Conservation (phyloP, 306 rosid genomes). For the Vigna unguiculata region DNA sequence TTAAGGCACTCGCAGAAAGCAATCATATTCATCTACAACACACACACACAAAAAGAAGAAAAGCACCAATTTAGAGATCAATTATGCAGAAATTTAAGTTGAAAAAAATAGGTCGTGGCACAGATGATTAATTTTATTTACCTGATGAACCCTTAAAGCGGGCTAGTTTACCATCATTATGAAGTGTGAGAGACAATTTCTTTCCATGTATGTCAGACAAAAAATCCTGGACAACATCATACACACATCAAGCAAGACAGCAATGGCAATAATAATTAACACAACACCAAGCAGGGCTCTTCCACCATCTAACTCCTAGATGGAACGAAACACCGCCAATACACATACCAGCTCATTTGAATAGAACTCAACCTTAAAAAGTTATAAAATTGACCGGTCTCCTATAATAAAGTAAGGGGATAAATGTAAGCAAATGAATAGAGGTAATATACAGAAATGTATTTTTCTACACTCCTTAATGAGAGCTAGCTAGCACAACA, state of each 20-base stretch:
- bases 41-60: too few relatives aligned
- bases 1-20: conserved; percentile 8
- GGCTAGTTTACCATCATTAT: conserved; percentile 60
- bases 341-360: conserved; percentile 9
- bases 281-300: neutral
- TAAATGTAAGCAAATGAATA: neutral
- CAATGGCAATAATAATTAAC: neutral
- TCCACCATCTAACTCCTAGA: conserved; percentile 1
- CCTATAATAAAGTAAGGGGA: neutral
- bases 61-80: too few relatives aligned
- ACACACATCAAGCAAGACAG: neutral
- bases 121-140: conserved; percentile 45
- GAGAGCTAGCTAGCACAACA: neutral
- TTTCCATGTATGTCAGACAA: conserved; percentile 69
- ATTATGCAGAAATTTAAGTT: neutral
- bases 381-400: neutral
- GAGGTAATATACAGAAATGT: neutral
- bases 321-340: neutral
- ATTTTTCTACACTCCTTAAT: neutral
- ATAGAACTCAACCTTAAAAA: conserved; percentile 20
- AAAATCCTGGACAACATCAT: conserved; percentile 33
- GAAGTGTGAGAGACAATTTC: conserved; percentile 63
- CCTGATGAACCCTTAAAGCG: conserved; percentile 70
- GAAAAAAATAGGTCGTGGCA: conserved; percentile 20
- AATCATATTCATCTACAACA: too few relatives aligned